Conservation (phyloP, 208 protist genomes). For the Willaertia magna region DNA sequence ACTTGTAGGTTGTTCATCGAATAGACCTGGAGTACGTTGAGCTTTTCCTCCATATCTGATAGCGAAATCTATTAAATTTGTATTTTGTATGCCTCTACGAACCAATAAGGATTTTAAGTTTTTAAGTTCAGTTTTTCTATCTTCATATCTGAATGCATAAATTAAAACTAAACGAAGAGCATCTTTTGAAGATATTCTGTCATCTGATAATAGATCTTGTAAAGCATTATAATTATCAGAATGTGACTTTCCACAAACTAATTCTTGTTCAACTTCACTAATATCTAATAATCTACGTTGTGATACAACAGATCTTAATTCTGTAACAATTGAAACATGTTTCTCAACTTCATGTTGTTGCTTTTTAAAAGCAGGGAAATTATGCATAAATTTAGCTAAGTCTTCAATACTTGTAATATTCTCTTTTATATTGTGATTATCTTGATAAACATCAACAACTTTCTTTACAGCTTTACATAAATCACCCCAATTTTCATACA, state of each 20-base stretch:
- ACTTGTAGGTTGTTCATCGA: constrained; percentile 13
- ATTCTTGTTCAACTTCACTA: constrained; percentile 87
- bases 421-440: constrained; percentile 41
- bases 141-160: constrained; percentile 48
- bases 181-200: constrained; percentile 17
- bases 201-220: neutral
- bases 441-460: constrained; percentile 79
- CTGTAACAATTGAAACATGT: constrained; percentile 46
- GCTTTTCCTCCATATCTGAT: neutral
- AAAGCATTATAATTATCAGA: constrained; percentile 52
- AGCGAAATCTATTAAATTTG: neutral
- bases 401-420: constrained; percentile 51
- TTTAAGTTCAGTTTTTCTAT: neutral
- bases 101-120: neutral
- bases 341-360: constrained; percentile 41
- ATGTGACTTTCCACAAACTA: constrained; percentile 53
- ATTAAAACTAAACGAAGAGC: constrained; percentile 35
- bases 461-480: constrained; percentile 80
- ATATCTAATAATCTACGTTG: constrained; percentile 62
- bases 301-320: constrained; percentile 52
- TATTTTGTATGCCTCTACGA: neutral
- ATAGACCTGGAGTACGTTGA: neutral
- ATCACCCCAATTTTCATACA: constrained; percentile 93
- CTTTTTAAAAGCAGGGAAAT: constrained; percentile 60
- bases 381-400: constrained; percentile 47